Conservation (phyloP, 495 filamentous ascomycete genomes). For the Neurospora sp. region DNA sequence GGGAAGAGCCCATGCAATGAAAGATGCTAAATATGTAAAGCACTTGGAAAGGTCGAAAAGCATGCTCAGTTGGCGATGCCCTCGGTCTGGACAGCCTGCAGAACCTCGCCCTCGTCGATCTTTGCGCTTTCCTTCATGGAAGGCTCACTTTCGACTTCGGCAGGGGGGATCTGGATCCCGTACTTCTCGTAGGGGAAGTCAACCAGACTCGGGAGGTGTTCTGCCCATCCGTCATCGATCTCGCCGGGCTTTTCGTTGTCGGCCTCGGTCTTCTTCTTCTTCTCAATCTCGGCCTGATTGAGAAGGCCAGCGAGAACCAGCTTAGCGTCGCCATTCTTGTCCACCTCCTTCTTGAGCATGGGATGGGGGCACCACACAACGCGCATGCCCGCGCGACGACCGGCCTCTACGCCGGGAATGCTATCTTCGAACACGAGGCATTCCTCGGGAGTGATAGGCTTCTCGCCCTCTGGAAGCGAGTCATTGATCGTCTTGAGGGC, state of each 20-base stretch:
- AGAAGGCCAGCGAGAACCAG: constrained; percentile 79
- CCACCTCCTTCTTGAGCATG: constrained; percentile 63
- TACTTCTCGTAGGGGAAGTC: constrained; percentile 65
- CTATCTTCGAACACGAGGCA: constrained; percentile 95
- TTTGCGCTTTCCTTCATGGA: constrained; percentile 20
- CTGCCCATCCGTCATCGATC: constrained; percentile 65
- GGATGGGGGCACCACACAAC: constrained; percentile 89
- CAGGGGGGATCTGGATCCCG: constrained; percentile 45
- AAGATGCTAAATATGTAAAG: background rate
- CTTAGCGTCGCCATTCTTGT: constrained; percentile 49
- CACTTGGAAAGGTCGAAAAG: too few species aligned
- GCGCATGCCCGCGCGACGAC: constrained; percentile 85
- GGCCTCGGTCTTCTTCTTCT: constrained; percentile 32
- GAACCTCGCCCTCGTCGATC: constrained; percentile 8
- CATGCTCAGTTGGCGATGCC: background rate
- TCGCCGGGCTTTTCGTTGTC: constrained; percentile 43
- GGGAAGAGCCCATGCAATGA: background rate
- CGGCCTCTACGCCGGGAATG: constrained; percentile 86
- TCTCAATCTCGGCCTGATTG: constrained; percentile 48
- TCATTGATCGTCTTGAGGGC: constrained; percentile 80
- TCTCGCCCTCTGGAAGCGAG: constrained; percentile 50
- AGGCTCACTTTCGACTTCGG: constrained; percentile 24
- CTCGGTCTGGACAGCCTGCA: constrained; percentile 7
- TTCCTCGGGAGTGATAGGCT: constrained; percentile 67
- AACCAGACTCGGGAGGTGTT: constrained; percentile 49